Evolutionary conservation across 345 rosid genomes (phyloP), one percentile per base, ranked within the genome.

Genomic region (Durio zibethinus): DNA sequence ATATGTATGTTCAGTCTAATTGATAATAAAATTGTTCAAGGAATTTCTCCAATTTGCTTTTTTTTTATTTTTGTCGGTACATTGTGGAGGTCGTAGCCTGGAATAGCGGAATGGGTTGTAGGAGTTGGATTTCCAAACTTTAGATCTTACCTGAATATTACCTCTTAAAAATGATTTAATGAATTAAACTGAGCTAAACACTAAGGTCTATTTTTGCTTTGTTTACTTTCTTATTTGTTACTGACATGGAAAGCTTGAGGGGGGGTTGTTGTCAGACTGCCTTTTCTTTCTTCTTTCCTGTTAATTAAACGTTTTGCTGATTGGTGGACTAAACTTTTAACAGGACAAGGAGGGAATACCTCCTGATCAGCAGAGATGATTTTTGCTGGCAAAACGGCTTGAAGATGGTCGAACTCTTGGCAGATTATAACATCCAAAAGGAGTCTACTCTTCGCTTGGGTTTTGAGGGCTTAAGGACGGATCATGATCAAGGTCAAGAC

Each of bases 281-380:
- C 0, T 4, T 11, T 59, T 4, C 23, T 23, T 23, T 4, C 15
- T 3, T n/a, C n/a, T 0, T 11, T 1, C 12, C 27, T 38, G 31
- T n/a, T 65, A 10, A n/a, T 65, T n/a, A 38, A 4, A 9, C 18
- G 42, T n/a, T 43, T 42, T 50, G 75, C 33, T 52, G 64, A 72
- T n/a, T 12, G 27, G 23, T 66, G 40, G 35, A 14, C 77, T 1
- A 45, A 43, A 53, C 25, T 77, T 69, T 76, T 77, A n/a, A 18
- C 73, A 95, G 99, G 98, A 95, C 86, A 95, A 93, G 83, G 98
- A 93, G 78, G 98, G 99, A n/a, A 95, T 93, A 45, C 93, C 97
- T 75, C 97, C 97, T 0, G 98, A 93, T 80, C 98, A 95, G 79
- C 99, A 95, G 75, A 91, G 97, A 77, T 95, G 85, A 95, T 93